Base-by-base conservation (phyloP, 2,329 filamentous ascomycete genomes). In the Cladorrhinum sp. region DNA sequence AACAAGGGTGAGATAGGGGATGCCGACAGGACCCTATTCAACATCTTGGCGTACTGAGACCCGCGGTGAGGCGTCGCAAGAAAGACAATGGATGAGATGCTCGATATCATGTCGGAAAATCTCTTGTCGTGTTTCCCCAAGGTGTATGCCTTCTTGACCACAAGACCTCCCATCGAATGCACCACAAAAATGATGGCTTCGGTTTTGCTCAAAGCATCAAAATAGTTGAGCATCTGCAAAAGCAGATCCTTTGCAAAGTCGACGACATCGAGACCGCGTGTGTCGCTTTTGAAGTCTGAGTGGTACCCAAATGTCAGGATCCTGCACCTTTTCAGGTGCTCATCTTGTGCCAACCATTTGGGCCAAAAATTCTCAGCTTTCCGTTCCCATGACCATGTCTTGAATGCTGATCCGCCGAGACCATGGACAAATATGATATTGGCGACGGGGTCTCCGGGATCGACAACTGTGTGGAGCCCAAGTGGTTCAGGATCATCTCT, bases 81-180 rank as follows among this genome's bases (percentile, higher is more conserved):
- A 22, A 60, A 60, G 20, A 60, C 20, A 12, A 60, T 56, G n/a
- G 45, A 48, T 4, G 48, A 52, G 5, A 60, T 53, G 7, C 20
- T 8, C 6, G 58, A 52, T 16, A 60, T 25, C 48, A 60, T 52
- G 2, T 48, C 45, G 12, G 48, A 18, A 13, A 32, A 60, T 13
- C 52, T 10, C 4, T 60, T 53, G 20, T 56, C 22, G 2, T n/a
- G 32, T 13, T 48, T 60, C 2, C 58, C 58, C 1, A 60, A n/a
- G 6, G 52, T n/a, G 27, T 48, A 56, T 13, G 58, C 58, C 58
- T 60, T 60, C 24, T 60, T 60, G 1, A 60, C 58, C 1, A 60
- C 58, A 9, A 60, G 53, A 3, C 58, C 58, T 3, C 58, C 58
- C 58, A 60, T 60, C 2, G 58, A 60, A 50, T 60, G 58, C 12